A percentile compares a stretch with the other conserved stretches of the same genome.
Evolutionary conservation across 78 protist species (phyloP).

Genomic region (Bigelowiella natans): DNA sequence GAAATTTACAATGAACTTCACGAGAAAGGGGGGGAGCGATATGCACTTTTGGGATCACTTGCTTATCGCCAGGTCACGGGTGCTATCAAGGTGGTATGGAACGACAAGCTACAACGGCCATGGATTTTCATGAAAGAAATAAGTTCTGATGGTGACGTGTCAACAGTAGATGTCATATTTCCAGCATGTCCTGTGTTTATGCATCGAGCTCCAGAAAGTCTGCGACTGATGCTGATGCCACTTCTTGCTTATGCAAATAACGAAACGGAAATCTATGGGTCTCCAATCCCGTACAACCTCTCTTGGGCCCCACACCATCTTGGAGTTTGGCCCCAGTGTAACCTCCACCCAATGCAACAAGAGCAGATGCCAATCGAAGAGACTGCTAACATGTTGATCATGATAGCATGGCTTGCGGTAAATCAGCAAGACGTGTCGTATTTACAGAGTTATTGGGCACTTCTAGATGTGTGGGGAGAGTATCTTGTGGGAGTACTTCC

Average conservation of each 20-base stretch:
- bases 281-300: neutral
- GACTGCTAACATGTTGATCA: conserved; percentile 34
- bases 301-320: conserved; percentile 43
- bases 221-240: neutral
- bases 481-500: conserved; percentile 15
- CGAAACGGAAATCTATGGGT: conserved; percentile 8
- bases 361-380: conserved; percentile 44
- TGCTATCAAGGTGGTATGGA: neutral
- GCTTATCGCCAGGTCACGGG: conserved; percentile 13
- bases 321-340: conserved; percentile 24
- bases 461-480: conserved; percentile 21
- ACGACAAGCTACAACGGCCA: neutral
- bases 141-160: conserved; percentile 28
- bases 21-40: neutral
- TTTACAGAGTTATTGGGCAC: conserved; percentile 7
- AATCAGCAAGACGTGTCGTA: neutral
- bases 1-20: neutral
- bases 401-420: neutral
- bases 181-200: conserved; percentile 34
- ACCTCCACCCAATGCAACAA: conserved; percentile 14
- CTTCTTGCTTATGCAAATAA: conserved; percentile 24
- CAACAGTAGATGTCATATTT: conserved; percentile 38
- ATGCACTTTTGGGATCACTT: neutral
- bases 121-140: conserved; percentile 39
- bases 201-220: neutral